Conservation (phyloP, 768 basidiomycete species). For the Xerocomellus dryophilus region DNA sequence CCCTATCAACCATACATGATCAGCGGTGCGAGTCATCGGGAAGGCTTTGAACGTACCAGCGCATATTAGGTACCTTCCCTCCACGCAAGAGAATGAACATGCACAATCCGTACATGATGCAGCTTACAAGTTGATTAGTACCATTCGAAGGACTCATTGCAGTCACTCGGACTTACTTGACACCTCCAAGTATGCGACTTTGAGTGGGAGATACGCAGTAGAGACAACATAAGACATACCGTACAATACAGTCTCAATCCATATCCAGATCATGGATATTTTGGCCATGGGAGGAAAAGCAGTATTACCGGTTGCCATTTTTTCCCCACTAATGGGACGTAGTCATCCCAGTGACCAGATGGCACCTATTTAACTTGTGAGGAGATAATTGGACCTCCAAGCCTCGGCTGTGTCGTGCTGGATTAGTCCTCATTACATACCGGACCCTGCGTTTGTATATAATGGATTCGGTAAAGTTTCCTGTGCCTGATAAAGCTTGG, state of each 20-base stretch:
- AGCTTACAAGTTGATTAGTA: neutral
- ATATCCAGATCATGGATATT: neutral
- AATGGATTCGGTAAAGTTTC: too few species aligned
- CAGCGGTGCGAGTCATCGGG: neutral
- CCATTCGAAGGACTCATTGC: too few species aligned
- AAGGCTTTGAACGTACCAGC: neutral
- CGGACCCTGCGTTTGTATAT: too few species aligned
- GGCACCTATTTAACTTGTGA: neutral
- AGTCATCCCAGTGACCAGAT: neutral
- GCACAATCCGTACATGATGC: neutral
- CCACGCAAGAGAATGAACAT: neutral
- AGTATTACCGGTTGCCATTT: neutral
- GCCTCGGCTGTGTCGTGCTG: too few species aligned
- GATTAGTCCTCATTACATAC: too few species aligned
- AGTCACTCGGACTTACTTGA: neutral
- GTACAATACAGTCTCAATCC: neutral
- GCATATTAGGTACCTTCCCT: neutral
- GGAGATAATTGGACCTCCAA: too few species aligned
- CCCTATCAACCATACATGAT: neutral
- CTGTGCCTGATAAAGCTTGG: too few species aligned
- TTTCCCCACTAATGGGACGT: neutral
- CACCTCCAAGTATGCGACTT: neutral
- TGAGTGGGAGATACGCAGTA: neutral
- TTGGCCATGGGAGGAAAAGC: neutral
- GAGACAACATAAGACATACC: neutral